Conservation (phyloP, 768 basidiomycete genomes). For the Agrocybe pediades region DNA sequence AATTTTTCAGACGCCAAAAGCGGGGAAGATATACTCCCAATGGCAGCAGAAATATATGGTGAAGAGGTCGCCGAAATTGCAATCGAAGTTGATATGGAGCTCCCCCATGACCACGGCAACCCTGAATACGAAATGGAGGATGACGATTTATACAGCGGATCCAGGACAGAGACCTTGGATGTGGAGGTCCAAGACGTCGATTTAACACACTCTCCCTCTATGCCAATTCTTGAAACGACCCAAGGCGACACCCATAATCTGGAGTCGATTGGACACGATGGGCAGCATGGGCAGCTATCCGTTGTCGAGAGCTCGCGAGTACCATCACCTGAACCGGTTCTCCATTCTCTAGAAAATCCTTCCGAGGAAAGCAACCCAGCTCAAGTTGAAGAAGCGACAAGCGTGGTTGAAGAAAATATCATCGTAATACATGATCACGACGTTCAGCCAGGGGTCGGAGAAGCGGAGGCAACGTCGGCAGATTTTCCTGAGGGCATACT, state of each 20-base stretch:
- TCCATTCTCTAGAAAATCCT: neutral
- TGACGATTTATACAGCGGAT: constrained; percentile 31
- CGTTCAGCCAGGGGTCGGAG: neutral
- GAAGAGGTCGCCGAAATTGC: constrained; percentile 36
- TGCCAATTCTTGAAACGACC: neutral
- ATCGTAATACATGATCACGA: neutral
- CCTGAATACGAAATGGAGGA: constrained; percentile 62
- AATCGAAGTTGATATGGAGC: constrained; percentile 71
- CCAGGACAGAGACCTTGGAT: constrained; percentile 40
- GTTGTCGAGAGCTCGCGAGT: neutral
- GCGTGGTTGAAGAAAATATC: neutral
- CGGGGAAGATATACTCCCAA: constrained; percentile 13
- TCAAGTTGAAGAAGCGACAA: neutral
- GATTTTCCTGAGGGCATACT: too few species aligned
- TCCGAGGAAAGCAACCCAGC: neutral
- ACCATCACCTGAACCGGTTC: neutral
- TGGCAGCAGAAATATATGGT: constrained; percentile 16
- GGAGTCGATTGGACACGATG: neutral
- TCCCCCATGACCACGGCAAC: constrained; percentile 43
- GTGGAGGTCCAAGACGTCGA: constrained; percentile 51
- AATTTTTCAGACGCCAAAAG: constrained; percentile 12
- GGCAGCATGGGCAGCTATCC: neutral
- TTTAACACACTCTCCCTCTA: constrained; percentile 16
- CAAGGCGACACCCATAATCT: neutral
- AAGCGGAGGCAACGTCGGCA: too few species aligned